Conservation (phyloP, 257 asterid species). For the Gentiana dahurica region DNA sequence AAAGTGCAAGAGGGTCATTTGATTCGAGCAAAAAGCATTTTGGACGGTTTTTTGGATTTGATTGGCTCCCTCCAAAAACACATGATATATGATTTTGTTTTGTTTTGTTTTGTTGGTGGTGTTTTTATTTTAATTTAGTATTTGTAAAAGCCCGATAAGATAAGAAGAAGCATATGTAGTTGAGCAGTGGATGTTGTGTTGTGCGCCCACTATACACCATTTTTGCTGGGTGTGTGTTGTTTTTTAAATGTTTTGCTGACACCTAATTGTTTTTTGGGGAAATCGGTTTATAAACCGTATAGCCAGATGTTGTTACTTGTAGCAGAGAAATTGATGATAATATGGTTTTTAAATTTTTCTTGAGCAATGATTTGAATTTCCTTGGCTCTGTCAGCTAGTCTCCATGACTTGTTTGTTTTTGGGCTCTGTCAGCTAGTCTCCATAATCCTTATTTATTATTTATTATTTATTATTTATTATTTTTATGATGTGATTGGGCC, state of each 20-base stretch:
- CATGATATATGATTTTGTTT: neutral
- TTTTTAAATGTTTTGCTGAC: constrained; percentile 30
- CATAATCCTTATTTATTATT: too few relatives aligned
- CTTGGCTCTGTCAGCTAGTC: too few relatives aligned
- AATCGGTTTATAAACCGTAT: constrained; percentile 29
- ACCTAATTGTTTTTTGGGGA: constrained; percentile 10
- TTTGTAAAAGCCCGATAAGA: too few relatives aligned
- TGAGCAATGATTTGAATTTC: too few relatives aligned
- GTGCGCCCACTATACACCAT: constrained; percentile 18
- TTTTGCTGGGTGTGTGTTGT: constrained; percentile 33
- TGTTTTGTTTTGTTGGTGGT: too few relatives aligned
- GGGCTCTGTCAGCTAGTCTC: too few relatives aligned
- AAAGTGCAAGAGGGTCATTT: constrained; percentile 12
- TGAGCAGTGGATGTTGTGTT: constrained; percentile 46
- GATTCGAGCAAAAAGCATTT: constrained; percentile 5
- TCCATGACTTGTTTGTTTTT: too few relatives aligned
- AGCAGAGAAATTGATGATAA: constrained; percentile 1
- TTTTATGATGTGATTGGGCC: too few relatives aligned
- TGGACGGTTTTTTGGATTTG: constrained; percentile 4
- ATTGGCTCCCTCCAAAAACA: neutral
- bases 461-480: too few relatives aligned
- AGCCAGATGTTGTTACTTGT: constrained; percentile 7
- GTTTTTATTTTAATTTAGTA: too few relatives aligned
- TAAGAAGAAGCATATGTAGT: neutral
- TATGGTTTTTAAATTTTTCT: too few relatives aligned